Conservation (phyloP, 306 rosid species). For the Carpinus viminea region DNA sequence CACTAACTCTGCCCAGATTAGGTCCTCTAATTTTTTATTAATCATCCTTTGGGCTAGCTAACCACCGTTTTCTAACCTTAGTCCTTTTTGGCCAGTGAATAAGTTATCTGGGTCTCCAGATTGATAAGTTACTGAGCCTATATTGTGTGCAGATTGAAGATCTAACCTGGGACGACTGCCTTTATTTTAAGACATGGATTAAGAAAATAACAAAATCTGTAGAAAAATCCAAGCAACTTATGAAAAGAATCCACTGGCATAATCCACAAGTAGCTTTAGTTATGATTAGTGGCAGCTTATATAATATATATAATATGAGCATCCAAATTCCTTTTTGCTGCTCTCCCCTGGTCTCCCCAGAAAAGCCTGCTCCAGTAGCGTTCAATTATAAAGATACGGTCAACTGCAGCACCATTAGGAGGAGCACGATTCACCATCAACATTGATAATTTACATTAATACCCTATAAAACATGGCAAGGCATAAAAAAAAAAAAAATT, state of each 20-base stretch:
- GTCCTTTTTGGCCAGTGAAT: not conserved
- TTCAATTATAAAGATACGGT: not conserved
- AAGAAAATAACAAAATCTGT: not conserved
- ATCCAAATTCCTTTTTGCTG: not conserved
- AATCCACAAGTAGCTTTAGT: not conserved
- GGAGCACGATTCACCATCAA: not conserved
- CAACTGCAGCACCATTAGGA: not conserved
- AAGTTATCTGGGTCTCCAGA: not conserved
- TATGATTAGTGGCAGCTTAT: no score
- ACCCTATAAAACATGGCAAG: not conserved
- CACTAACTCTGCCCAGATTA: not conserved
- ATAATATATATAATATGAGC: not conserved
- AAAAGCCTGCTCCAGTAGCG: not conserved
- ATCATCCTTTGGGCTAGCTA: not conserved
- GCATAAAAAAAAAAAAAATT: no score
- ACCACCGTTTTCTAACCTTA: not conserved
- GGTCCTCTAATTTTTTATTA: not conserved
- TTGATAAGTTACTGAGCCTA: conserved; percentile 16
- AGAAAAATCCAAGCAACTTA: not conserved
- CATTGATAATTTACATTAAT: no score
- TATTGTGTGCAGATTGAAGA: conserved; percentile 1
- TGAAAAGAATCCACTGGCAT: not conserved
- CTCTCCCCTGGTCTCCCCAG: not conserved
- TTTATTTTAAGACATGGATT: not conserved
- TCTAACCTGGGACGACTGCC: not conserved